phyloP scores from a whole-genome alignment of 2,329 filamentous ascomycete genomes.

The Aspergillus thermomutatus region DNA sequence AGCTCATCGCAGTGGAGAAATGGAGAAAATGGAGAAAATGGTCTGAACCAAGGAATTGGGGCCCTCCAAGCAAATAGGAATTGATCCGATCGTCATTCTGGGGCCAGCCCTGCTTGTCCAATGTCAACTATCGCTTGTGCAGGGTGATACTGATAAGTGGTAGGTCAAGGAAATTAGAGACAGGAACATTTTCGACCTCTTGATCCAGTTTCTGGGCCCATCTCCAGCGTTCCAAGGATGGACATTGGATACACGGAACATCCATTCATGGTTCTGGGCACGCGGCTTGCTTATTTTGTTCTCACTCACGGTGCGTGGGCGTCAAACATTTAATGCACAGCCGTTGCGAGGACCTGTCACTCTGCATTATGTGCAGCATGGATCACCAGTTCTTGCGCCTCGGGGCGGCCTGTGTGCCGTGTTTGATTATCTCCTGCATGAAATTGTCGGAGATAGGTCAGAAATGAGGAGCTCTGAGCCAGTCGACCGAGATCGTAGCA shows the following conservation, averaged over 20 bases:
- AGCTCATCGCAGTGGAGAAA: slow-evolving; percentile 7
- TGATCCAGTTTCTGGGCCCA: not conserved
- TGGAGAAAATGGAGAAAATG: too few species aligned
- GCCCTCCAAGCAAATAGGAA: not conserved
- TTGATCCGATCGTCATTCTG: not conserved
- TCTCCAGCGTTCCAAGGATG: too few species aligned
- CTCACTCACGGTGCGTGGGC: not conserved
- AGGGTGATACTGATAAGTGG: not conserved
- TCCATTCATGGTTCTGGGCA: not conserved
- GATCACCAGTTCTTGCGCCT: slow-evolving; percentile 19
- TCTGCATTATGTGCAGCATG: slow-evolving; percentile 15
- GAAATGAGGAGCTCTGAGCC: not conserved
- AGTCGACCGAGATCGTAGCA: not conserved
- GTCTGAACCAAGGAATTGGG: not conserved
- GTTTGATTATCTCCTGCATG: not conserved
- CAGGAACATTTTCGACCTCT: not conserved
- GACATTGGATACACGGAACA: not conserved
- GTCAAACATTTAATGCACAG: slow-evolving; percentile 14
- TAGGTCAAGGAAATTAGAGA: too few species aligned
- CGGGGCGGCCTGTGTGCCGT: slow-evolving; percentile 9
- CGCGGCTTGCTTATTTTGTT: not conserved
- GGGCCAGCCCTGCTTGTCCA: not conserved
- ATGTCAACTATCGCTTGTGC: not conserved
- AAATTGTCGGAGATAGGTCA: not conserved
- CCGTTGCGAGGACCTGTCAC: slow-evolving; percentile 15